Evolutionary conservation across 1,284 basidiomycete species (phyloP).

Genomic region (Moesziomyces aphidis): DNA sequence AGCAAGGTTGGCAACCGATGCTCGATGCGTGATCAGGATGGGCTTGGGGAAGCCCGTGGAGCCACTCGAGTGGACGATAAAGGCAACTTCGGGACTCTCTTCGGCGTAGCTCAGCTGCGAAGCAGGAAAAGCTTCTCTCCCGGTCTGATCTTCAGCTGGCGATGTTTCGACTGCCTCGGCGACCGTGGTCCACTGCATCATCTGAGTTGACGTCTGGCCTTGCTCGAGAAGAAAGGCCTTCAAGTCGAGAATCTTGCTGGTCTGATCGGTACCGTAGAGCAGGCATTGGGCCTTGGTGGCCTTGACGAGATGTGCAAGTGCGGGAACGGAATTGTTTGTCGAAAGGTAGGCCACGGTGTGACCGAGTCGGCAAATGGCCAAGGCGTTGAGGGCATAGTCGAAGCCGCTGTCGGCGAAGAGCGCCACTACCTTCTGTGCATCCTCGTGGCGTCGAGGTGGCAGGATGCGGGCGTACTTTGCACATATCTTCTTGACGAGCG

Average conservation of each 20-base stretch:
- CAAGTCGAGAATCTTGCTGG: background rate
- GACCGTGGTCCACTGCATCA: slow-evolving; percentile 1
- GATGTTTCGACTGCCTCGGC: background rate
- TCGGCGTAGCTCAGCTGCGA: slow-evolving; percentile 8
- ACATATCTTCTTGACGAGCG: slow-evolving; percentile 1
- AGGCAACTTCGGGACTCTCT: slow-evolving; percentile 1
- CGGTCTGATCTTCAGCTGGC: background rate
- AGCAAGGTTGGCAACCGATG: background rate
- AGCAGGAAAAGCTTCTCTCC: background rate
- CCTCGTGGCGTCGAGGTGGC: slow-evolving; percentile 1
- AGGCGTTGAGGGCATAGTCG: slow-evolving; percentile 11
- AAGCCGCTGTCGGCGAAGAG: slow-evolving; percentile 15
- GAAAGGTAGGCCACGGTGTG: slow-evolving; percentile 22
- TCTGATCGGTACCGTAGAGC: slow-evolving; percentile 11
- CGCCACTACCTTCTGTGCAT: slow-evolving; percentile 2
- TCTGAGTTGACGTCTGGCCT: background rate
- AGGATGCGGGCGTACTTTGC: slow-evolving; percentile 8
- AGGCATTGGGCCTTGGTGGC: slow-evolving; percentile 2
- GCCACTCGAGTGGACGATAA: slow-evolving; percentile 31
- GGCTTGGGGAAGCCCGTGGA: slow-evolving; percentile 42
- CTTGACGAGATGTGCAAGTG: slow-evolving; percentile 36
- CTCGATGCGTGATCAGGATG: slow-evolving; percentile 3
- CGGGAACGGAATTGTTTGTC: slow-evolving; percentile 35
- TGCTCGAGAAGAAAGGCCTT: slow-evolving; percentile 1
- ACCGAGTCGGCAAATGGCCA: slow-evolving; percentile 24